Evolutionary conservation across 202 grass and related monocot species (phyloP), one percentile per base, ranked within the genome.

Genomic region (Panicum hallii): DNA sequence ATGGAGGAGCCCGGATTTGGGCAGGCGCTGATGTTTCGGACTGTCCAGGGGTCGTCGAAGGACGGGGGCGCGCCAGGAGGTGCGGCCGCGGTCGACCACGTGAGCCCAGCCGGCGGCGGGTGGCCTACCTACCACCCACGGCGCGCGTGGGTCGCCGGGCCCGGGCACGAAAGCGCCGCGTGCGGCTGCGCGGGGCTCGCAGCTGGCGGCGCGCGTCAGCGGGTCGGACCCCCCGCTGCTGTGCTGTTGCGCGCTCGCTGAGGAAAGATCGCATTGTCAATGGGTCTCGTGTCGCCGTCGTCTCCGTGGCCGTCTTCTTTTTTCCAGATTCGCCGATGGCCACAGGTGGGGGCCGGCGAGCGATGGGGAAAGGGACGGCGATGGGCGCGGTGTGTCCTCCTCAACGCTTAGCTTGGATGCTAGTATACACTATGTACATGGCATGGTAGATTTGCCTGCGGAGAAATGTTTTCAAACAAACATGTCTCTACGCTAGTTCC

Each of bases 151-250:
- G 42, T 42, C 15, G 20, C 68, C 43, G 77, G 60, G 68, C 70
- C 62, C 4, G 67, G 10, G 38, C 65, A 57, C 22, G 74, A 90
- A 82, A 90, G 67, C 84, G 74, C 60, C 67, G 79, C 74, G 44
- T 83, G 83, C 60, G 79, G 87, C 78, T 23, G 55, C 28, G 82
- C 63, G 71, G 45, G 78, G 82, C 77, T 75, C 30, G 82, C 61
- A 34, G 86, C 78, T 78, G 66, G 80, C 28, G 30, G 63, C 45
- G 43, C 11, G 42, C 36, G 32, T 80, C 48, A 55, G 16, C 28
- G 61, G 30, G 26, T 3, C 4, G n/a, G 40, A n/a, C 34, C 57
- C 28, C 58, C 50, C 17, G 1, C 45, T 38, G 69, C 17, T 20
- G 45, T 19, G 58, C 11, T 13, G 58, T 17, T 4, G 58, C 32